Base-by-base conservation (phyloP, 1,284 basidiomycete species). In the Vanrija sp. region DNA sequence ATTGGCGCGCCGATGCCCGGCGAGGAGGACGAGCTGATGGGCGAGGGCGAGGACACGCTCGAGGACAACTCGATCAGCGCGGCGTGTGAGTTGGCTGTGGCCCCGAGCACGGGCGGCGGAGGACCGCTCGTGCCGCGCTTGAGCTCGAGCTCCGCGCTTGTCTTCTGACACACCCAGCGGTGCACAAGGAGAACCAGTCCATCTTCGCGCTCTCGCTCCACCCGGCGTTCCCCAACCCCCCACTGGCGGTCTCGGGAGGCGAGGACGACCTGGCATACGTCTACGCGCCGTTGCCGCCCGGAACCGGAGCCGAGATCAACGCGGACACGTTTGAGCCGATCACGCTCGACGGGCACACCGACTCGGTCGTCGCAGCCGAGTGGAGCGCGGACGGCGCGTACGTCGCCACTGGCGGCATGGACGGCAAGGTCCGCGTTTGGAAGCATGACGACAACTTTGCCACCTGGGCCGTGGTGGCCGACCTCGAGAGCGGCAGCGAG, bases 371-470 rank as follows among this genome's bases (percentile, higher is more conserved):
- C 4, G 82, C 82, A 50, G 83, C 84, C 1, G 86, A 82, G 42
- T 99, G 90, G 82, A 95, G 85, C 71, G 71, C 80, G 5, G 92
- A 97, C 70, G 95, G 96, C 10, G 87, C 95, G 74, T 82, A 95
- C 81, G 83, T 95, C 55, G 87, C 95, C 14, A 97, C 93, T 0
- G 95, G 92, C 18, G 94, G 95, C 0, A 97, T 99, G 91, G 95
- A 99, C 70, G 95, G 96, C 9, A 87, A 85, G 68, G 86, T 98
- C 21, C 82, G 92, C 61, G 80, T 98, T 55, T 99, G 94, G 94
- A 80, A 86, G 72, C 82, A 88, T 66, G 86, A 90, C 26, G 85
- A 86, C 46, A 79, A 86, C 55, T 92, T 85, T 78, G 83, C 79
- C 60, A 82, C 79, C 51, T 98, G 95, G 93, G 91, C 93, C 73